phyloP scores from a whole-genome alignment of 2,329 filamentous ascomycete genomes.

The Coniochaeta hoffmannii region DNA sequence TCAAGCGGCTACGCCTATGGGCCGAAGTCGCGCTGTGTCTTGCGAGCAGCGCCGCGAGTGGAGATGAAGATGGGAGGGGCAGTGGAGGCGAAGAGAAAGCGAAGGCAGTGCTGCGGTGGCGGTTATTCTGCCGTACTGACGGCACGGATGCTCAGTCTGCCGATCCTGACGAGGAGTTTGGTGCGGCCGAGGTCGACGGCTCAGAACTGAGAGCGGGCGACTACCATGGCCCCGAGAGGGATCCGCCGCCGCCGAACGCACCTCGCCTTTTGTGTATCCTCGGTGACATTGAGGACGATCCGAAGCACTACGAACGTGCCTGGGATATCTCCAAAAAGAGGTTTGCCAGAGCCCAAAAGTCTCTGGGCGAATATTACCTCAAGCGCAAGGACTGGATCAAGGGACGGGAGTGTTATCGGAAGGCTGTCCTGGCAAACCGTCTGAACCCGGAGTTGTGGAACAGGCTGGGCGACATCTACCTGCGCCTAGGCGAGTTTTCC shows the following conservation, averaged over 20 bases:
- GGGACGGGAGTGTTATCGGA: slow-evolving; percentile 70
- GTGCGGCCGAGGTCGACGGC: slow-evolving; percentile 49
- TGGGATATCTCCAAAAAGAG: slow-evolving; percentile 79
- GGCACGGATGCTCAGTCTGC: slow-evolving; percentile 14
- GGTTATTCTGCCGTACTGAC: slow-evolving; percentile 64
- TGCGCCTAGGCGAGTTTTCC: slow-evolving; percentile 69
- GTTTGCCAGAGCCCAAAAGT: slow-evolving; percentile 82
- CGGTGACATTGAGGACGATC: slow-evolving; percentile 75
- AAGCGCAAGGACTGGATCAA: slow-evolving; percentile 56
- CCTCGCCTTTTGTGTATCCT: slow-evolving; percentile 88
- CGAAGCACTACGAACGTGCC: slow-evolving; percentile 70
- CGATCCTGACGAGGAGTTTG: slow-evolving; percentile 30
- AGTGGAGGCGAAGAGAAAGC: slow-evolving; percentile 70
- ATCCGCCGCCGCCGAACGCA: slow-evolving; percentile 70
- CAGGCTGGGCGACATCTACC: slow-evolving; percentile 77
- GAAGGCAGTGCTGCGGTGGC: slow-evolving; percentile 64
- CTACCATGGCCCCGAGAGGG: slow-evolving; percentile 56
- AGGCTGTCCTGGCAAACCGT: slow-evolving; percentile 71
- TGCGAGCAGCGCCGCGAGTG: slow-evolving; percentile 51
- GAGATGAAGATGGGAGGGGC: slow-evolving; percentile 47
- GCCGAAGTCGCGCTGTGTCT: slow-evolving; percentile 89
- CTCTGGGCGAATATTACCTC: slow-evolving; percentile 73
- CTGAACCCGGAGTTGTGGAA: slow-evolving; percentile 84
- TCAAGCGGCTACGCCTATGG: slow-evolving; percentile 89
- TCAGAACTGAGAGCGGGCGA: slow-evolving; percentile 46